A percentile compares a stretch with the other conserved stretches of the same genome.
These are phyloP conservation scores for Nissolia schottii DNA, from an alignment of 306 rosid species.

Conservation along the genomic window DNA sequence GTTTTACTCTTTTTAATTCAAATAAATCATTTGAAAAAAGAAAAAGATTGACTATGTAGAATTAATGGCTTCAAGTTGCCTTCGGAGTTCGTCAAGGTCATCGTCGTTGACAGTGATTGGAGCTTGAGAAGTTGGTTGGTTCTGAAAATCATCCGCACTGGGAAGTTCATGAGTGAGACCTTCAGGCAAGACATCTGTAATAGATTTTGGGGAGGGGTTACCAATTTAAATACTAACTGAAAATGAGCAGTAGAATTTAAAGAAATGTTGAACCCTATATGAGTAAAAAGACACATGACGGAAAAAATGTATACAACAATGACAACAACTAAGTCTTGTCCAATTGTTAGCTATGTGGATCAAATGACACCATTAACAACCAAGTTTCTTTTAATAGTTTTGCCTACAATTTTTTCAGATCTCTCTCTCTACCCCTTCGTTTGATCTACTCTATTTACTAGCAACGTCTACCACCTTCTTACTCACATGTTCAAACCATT, in stretches of 20 bases:
- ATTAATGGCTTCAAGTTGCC: slow-evolving; percentile 86
- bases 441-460: too few species aligned
- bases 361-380: too few species aligned
- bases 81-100: slow-evolving; percentile 76
- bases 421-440: too few species aligned
- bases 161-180: slow-evolving; percentile 95
- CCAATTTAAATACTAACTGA: background rate
- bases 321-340: too few species aligned
- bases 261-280: slow-evolving; percentile 10
- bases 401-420: too few species aligned
- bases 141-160: slow-evolving; percentile 56
- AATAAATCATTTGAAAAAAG: background rate
- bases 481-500: too few species aligned
- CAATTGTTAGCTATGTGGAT: too few species aligned
- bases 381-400: too few species aligned
- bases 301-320: too few species aligned
- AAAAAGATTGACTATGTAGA: slow-evolving; percentile 29
- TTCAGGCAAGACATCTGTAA: slow-evolving; percentile 73
- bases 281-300: background rate
- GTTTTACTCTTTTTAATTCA: background rate
- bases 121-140: slow-evolving; percentile 25
- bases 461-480: too few species aligned
- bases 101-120: slow-evolving; percentile 43
- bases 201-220: slow-evolving; percentile 3
- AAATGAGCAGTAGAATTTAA: background rate